These are phyloP conservation scores for Schizonepeta tenuifolia DNA, from an alignment of 257 asterid species.

Conservation along the genomic window DNA sequence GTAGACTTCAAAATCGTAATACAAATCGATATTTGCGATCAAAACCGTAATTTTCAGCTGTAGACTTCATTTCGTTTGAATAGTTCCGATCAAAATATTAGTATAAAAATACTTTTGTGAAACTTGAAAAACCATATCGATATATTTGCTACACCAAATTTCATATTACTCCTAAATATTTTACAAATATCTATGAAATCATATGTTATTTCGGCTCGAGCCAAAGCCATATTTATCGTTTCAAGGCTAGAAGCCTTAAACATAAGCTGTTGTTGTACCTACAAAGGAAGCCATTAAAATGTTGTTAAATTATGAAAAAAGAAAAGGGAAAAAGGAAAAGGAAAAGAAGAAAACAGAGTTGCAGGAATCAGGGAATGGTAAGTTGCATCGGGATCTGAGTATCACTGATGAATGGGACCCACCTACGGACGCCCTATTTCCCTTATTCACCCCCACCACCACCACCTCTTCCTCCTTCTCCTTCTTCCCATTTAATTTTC, in stretches of 20 bases:
- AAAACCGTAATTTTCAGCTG: no score
- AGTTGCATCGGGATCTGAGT: background rate
- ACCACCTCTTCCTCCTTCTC: no score
- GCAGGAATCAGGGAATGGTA: constrained; percentile 23
- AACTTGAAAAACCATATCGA: no score
- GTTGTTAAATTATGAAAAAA: no score
- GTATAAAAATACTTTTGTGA: no score
- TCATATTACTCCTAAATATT: background rate
- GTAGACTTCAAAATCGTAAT: no score
- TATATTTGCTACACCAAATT: background rate
- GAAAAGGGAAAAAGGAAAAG: background rate
- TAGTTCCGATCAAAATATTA: no score
- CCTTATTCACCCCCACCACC: background rate
- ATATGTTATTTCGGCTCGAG: background rate
- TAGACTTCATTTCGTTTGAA: no score
- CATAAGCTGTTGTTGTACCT: background rate
- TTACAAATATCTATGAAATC: background rate
- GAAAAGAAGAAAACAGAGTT: background rate
- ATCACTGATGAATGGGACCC: constrained; percentile 2
- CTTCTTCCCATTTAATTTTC: no score
- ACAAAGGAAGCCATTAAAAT: background rate
- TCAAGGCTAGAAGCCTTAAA: background rate
- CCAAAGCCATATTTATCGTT: background rate
- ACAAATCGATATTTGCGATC: no score
- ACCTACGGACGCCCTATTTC: background rate